Evolutionary conservation across 2,329 filamentous ascomycete genomes (phyloP), one percentile per base, ranked within the genome.

Genomic region (Xylaria arbuscula): DNA sequence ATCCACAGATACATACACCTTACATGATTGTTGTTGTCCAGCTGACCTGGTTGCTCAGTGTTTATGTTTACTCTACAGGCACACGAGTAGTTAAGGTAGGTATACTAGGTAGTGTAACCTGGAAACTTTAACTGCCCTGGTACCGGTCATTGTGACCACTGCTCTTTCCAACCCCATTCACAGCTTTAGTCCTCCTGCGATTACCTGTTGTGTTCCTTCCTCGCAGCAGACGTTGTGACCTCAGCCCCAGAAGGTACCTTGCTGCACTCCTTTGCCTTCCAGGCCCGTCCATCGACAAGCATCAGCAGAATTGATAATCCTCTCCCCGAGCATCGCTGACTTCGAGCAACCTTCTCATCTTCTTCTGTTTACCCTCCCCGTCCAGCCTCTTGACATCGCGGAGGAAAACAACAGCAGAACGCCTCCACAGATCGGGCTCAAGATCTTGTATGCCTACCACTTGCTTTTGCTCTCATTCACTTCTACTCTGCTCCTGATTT

Each of bases 401-500:
- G 64, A 64, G 60, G 32, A 11, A 69, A 58, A 70, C n/a, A 70
- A 5, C 71, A 63, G 62, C 67, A 69, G 56, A 57, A 64, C 62
- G 72, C 74, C 68, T 73, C 71, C 70, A 66, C 45, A 72, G 72
- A 76, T 74, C 72, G 70, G 71, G 67, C 72, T 70, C 64, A 73
- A 71, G 73, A 74, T 75, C 75, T 78, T 81, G 75, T 82, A 83
- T 82, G 78, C 71, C 77, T 83, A 82, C 74, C 72, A 64, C n/a
- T 65, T 67, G 65, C 64, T 69, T 77, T 79, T 74, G 74, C 72
- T 76, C 56, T 61, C 63, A 71, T 68, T 62, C 64, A 66, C 60
- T 58, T 72, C 64, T 24, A 34, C 34, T 62, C 57, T 38, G 45
- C 62, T 64, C 40, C 22, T 24, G 36, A n/a, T 38, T 62, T 75